phyloP scores from a whole-genome alignment of 768 basidiomycete genomes.

The Tricholoma matsutake region DNA sequence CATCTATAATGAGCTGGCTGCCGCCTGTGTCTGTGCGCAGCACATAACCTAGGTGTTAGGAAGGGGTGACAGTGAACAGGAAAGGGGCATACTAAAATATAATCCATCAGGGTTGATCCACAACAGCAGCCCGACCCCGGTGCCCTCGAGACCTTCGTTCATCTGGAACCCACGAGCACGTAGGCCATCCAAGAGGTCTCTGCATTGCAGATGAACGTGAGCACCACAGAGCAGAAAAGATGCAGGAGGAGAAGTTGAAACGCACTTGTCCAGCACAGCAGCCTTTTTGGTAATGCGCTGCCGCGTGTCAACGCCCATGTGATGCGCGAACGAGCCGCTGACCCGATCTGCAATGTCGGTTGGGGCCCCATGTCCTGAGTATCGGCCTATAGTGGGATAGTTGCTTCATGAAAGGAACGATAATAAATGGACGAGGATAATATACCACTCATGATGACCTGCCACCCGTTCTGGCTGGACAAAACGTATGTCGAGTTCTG shows the following conservation, averaged over 20 bases:
- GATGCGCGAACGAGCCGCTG: constrained; percentile 44
- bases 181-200: constrained; percentile 54
- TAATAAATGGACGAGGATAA: neutral
- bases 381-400: constrained; percentile 27
- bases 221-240: neutral
- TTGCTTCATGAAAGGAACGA: neutral
- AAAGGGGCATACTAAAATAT: neutral
- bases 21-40: constrained; percentile 50
- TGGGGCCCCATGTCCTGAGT: constrained; percentile 46
- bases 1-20: constrained; percentile 59
- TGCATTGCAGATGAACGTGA: constrained; percentile 11
- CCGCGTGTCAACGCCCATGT: constrained; percentile 24
- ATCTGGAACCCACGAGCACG: constrained; percentile 54
- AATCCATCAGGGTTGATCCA: constrained; percentile 53
- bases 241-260: neutral
- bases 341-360: constrained; percentile 49
- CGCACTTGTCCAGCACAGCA: constrained; percentile 55
- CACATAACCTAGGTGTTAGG: neutral
- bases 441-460: constrained; percentile 27
- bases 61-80: neutral
- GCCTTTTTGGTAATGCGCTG: constrained; percentile 37
- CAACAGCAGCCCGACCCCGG: constrained; percentile 48
- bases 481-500: constrained; percentile 38
- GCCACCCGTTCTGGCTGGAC: constrained; percentile 16
- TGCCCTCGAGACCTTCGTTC: constrained; percentile 46